phyloP scores from a whole-genome alignment of 2,329 filamentous ascomycete species.

The Emmonsia crescens region DNA sequence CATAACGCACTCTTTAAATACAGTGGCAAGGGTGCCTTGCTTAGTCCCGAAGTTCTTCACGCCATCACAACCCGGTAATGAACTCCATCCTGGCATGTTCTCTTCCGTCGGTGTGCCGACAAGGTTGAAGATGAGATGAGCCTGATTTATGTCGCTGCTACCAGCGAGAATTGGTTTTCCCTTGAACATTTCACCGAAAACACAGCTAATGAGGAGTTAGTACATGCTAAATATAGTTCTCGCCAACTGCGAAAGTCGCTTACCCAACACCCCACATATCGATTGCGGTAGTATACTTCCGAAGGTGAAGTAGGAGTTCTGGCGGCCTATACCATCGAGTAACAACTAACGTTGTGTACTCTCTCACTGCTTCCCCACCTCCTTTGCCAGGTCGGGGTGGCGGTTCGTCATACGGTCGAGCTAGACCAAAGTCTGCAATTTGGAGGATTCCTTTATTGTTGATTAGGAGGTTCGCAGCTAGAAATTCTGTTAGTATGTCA shows the following conservation, averaged over 20 bases:
- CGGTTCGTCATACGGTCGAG: slow-evolving; percentile 80
- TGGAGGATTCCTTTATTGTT: slow-evolving; percentile 88
- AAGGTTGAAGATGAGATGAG: slow-evolving; percentile 86
- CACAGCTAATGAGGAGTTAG: slow-evolving; percentile 51
- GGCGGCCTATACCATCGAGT: slow-evolving; percentile 96
- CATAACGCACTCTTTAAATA: slow-evolving; percentile 58
- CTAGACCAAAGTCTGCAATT: slow-evolving; percentile 94
- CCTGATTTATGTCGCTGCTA: slow-evolving; percentile 77
- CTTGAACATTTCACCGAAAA: slow-evolving; percentile 95
- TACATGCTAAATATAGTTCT: slow-evolving; percentile 14
- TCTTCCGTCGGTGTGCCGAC: slow-evolving; percentile 82
- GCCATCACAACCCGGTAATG: slow-evolving; percentile 69
- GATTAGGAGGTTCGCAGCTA: slow-evolving; percentile 87
- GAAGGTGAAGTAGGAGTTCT: slow-evolving; percentile 77
- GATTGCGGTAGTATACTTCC: slow-evolving; percentile 91
- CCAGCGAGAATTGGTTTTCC: slow-evolving; percentile 87
- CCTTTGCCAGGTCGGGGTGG: slow-evolving; percentile 66
- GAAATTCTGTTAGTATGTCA: not conserved
- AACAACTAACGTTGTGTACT: slow-evolving; percentile 94
- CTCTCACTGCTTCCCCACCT: slow-evolving; percentile 72
- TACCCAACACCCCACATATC: slow-evolving; percentile 97
- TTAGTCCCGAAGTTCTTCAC: slow-evolving; percentile 51
- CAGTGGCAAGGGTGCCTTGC: slow-evolving; percentile 56
- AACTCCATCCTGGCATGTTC: slow-evolving; percentile 84
- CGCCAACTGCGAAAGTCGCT: slow-evolving; percentile 22